Conservation (phyloP, 257 asterid genomes). For the Mitragyna speciosa region DNA sequence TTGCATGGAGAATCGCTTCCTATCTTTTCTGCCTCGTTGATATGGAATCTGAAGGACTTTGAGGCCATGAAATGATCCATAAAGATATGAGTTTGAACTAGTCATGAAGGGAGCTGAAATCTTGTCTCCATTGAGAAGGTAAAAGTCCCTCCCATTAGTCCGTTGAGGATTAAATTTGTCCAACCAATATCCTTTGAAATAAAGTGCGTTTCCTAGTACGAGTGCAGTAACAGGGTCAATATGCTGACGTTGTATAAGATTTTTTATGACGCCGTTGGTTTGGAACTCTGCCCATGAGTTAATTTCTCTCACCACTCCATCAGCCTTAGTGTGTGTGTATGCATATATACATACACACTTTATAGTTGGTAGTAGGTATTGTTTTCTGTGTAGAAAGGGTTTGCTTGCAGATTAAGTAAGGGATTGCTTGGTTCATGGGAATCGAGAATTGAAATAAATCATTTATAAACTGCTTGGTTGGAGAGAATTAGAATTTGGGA, state of each 20-base stretch:
- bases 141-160: not conserved
- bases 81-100: not conserved
- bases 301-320: constrained; percentile 12
- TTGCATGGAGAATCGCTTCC: not conserved
- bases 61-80: constrained; percentile 12
- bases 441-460: too few relatives aligned
- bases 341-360: too few relatives aligned
- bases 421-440: too few relatives aligned
- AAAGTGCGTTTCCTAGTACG: constrained; percentile 25
- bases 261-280: constrained; percentile 19
- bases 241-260: not conserved
- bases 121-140: constrained; percentile 14
- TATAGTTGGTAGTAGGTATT: too few relatives aligned
- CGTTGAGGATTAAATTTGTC: not conserved
- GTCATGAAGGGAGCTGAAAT: constrained; percentile 26
- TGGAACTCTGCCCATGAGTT: constrained; percentile 19
- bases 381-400: too few relatives aligned
- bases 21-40: not conserved
- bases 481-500: too few relatives aligned
- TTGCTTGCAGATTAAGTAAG: too few relatives aligned
- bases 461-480: too few relatives aligned
- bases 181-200: constrained; percentile 15
- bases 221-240: not conserved
- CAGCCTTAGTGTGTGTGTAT: not conserved
- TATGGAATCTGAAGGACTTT: constrained; percentile 18